Base-by-base conservation (phyloP, 805 yeast genomes). In the Tetrapisispora arboricola region DNA sequence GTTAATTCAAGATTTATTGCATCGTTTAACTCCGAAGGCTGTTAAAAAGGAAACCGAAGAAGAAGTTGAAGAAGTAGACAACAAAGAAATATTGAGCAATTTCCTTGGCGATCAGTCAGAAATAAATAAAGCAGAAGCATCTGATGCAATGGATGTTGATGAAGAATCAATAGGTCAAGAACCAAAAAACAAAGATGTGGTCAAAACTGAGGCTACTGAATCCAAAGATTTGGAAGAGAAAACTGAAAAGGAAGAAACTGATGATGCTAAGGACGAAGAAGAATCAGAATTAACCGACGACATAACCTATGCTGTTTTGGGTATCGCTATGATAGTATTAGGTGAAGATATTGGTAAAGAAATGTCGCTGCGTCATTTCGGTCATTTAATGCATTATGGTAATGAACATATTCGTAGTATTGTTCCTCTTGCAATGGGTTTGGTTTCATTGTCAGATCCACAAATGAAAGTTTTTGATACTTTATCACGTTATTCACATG, bases 331-430 rank as follows among this genome's bases (percentile, higher is more conserved):
- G 48, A 84, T 94, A 54, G 92, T 96, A 12, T 80, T 92, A 83
- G 99, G 99, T 48, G 99, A 92, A 64, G 95, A 85, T 49, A 84
- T 92, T 60, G 98, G 99, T 26, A 94, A 84, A 63, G 96, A 90
- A 52, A 92, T 92, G 98, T 81, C 90, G 9, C 67, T 90, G 57
- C 88, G 98, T 60, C 98, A 92, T 64, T 90, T 90, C 61, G 88
- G 95, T 36, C 98, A 92, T 64, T 72, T 92, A 62, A 86, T 92
- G 94, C 98, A 92, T 61, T 92, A 92, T 60, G 98, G 99, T 44
- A 88, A 85, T 53, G 78, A 92, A 18, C 73, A 84, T 45, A 84
- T 92, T 45, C 81, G 88, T 54, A 77, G 95, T 53, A 88, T 96
- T 16, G 97, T 92, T 34, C 99, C 99, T 26, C 72, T 92, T 50